These are phyloP conservation scores for Penicillium verrucosum DNA, from an alignment of 2,329 filamentous ascomycete species.

Conservation along the genomic window DNA sequence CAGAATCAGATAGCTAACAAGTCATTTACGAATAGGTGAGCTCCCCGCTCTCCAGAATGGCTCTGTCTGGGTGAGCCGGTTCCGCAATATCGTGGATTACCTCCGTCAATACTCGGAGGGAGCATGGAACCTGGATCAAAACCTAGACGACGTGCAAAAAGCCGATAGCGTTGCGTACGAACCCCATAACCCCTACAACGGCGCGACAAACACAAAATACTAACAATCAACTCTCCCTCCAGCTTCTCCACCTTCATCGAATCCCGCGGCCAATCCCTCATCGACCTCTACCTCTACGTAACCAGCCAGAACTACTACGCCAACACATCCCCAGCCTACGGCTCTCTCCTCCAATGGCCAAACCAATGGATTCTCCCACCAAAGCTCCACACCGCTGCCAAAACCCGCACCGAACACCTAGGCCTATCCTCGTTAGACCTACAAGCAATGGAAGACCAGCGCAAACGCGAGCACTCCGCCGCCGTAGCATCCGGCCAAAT, in stretches of 20 bases:
- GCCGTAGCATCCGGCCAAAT: slow-evolving; percentile 40
- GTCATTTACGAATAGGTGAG: slow-evolving; percentile 43
- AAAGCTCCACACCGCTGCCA: slow-evolving; percentile 66
- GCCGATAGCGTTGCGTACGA: slow-evolving; percentile 52
- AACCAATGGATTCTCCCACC: slow-evolving; percentile 83
- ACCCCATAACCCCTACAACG: background rate
- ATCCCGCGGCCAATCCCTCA: slow-evolving; percentile 69
- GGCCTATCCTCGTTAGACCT: slow-evolving; percentile 67
- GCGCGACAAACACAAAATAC: background rate
- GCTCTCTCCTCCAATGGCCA: slow-evolving; percentile 75
- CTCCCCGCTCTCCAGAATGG: slow-evolving; percentile 58
- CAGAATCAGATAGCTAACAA: background rate
- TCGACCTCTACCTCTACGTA: slow-evolving; percentile 86
- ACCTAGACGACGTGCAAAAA: slow-evolving; percentile 41
- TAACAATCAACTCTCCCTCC: slow-evolving; percentile 5
- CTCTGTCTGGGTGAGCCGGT: slow-evolving; percentile 51
- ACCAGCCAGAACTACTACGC: slow-evolving; percentile 82
- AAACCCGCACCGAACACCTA: slow-evolving; percentile 65
- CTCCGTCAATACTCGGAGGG: slow-evolving; percentile 47
- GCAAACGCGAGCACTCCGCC: slow-evolving; percentile 37
- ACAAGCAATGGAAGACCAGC: slow-evolving; percentile 47
- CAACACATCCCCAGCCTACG: slow-evolving; percentile 76
- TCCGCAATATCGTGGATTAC: slow-evolving; percentile 54
- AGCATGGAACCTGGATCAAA: slow-evolving; percentile 49
- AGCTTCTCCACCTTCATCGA: slow-evolving; percentile 65